A percentile compares a stretch with the other conserved stretches of the same genome.
Evolutionary conservation across 2,329 filamentous ascomycete genomes (phyloP).

Genomic region (Colletotrichum sp.): DNA sequence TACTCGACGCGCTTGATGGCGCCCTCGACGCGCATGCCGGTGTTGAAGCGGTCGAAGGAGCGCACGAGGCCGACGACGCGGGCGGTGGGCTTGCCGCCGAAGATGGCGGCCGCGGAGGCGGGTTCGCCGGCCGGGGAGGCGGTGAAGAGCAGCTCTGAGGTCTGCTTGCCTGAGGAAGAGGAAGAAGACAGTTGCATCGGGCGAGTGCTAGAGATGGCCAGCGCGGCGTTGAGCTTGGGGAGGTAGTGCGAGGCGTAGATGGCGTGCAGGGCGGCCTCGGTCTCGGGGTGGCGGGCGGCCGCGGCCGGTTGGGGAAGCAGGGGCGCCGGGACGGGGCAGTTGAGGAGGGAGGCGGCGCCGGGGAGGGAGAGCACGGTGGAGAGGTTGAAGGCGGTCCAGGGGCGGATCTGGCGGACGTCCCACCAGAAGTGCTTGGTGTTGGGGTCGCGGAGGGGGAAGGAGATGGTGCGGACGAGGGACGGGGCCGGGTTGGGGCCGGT

Average conservation of each 20-base stretch:
- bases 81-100: conserved; percentile 51
- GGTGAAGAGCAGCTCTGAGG: conserved; percentile 63
- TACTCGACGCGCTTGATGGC: conserved; percentile 87
- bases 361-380: conserved; percentile 75
- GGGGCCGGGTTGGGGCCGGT: conserved; percentile 82
- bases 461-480: conserved; percentile 80
- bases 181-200: conserved; percentile 60
- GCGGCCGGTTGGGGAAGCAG: conserved; percentile 65
- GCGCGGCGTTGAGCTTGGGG: conserved; percentile 84
- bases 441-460: conserved; percentile 69
- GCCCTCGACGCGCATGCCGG: conserved; percentile 85
- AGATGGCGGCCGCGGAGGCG: conserved; percentile 59
- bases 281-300: conserved; percentile 74
- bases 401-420: conserved; percentile 87
- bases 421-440: conserved; percentile 91
- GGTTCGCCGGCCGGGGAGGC: conserved; percentile 65
- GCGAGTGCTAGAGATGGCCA: conserved; percentile 74
- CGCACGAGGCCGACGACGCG: conserved; percentile 87
- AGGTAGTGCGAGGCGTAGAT: conserved; percentile 82
- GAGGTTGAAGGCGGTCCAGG: conserved; percentile 82
- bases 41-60: conserved; percentile 94
- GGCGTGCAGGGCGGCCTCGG: conserved; percentile 75
- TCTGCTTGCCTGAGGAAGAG: conserved; percentile 35
- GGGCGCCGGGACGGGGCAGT: conserved; percentile 67
- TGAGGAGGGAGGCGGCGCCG: conserved; percentile 74